A percentile compares a stretch with the other conserved stretches of the same genome.
Conservation (phyloP, 176 grass and related monocot genomes). For the Sorghum bicolor region DNA sequence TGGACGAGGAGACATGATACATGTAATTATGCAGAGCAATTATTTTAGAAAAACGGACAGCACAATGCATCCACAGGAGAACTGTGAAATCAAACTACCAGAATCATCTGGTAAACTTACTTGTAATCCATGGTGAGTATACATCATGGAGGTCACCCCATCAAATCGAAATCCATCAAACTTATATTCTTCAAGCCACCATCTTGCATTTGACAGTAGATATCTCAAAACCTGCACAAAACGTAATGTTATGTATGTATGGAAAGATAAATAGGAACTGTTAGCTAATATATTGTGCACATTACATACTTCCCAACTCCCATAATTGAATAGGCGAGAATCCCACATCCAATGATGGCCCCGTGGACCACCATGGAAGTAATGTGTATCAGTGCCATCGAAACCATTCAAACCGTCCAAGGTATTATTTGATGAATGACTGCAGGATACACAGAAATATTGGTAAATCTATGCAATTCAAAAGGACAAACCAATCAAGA, state of each 20-base stretch:
- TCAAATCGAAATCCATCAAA: conserved; percentile 98
- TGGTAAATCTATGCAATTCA: conserved; percentile 30
- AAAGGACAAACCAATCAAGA: conserved; percentile 18
- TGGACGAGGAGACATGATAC: background rate
- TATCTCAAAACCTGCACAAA: conserved; percentile 78
- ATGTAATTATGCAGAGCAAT: background rate
- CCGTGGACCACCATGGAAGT: conserved; percentile 82
- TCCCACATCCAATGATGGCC: conserved; percentile 99
- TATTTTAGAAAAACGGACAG: background rate
- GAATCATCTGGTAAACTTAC: conserved; percentile 44
- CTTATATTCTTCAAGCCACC: conserved; percentile 97
- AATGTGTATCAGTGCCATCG: conserved; percentile 91
- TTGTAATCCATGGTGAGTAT: conserved; percentile 92
- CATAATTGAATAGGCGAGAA: conserved; percentile 97
- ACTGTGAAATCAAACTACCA: background rate
- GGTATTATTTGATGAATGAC: conserved; percentile 91
- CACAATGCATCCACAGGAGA: background rate
- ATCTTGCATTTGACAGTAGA: conserved; percentile 89
- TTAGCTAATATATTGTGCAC: conserved; percentile 4
- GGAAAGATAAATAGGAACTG: conserved; percentile 28
- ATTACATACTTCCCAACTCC: conserved; percentile 85
- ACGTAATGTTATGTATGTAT: conserved; percentile 21
- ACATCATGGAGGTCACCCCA: conserved; percentile 99
- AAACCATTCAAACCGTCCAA: conserved; percentile 93
- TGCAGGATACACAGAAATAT: conserved; percentile 41